Evolutionary conservation across 495 filamentous ascomycete genomes (phyloP), one percentile per base, ranked within the genome.

Genomic region (Penicillium canariense): DNA sequence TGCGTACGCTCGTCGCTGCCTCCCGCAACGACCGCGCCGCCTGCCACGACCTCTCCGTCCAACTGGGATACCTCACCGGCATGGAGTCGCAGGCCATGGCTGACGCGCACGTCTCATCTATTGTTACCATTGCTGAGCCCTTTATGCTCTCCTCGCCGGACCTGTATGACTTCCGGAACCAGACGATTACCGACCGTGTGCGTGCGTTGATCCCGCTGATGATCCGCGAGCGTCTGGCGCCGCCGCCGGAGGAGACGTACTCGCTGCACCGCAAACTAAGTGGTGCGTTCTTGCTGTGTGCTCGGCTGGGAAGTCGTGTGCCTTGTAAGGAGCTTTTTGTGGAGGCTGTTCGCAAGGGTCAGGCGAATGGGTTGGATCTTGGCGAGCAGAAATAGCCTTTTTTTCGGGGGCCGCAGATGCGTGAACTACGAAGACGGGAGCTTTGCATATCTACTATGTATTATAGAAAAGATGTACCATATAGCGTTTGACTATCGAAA

Each of bases 241-340:
- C 95, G 12, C 94, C 95, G 35, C 94, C 94, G 0, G 95, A 98
- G 75, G 94, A 98, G 79, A 98, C 95, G 54, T 98, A 98, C 63
- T 93, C 88, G 69, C 67, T 98, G 67, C 94, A 98, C 73, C 81
- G 94, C 56, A 98, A 98, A 71, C 69, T 98, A 44, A 97, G 94
- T 69, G 94, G 94, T 3, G 94, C 95, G 0, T 98, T 98, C 62
- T 70, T 98, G 68, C 76, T 98, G 48, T 97, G 92, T 73, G 94
- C 94, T 0, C 81, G 82, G 58, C 62, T 98, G 52, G 91, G 90
- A 14, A 96, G 90, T 63, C 73, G 83, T 49, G 91, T 97, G 5
- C 72, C 73, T 55, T 96, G 94, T 63, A 83, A 87, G 62, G 84
- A 89, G 54, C 69, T 98, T 70, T 97, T 98, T 72, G 77, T 76